A percentile compares a stretch with the other conserved stretches of the same genome.
Evolutionary conservation across 2,329 filamentous ascomycete species (phyloP).

Genomic region (Cladobotryum mycophilum): DNA sequence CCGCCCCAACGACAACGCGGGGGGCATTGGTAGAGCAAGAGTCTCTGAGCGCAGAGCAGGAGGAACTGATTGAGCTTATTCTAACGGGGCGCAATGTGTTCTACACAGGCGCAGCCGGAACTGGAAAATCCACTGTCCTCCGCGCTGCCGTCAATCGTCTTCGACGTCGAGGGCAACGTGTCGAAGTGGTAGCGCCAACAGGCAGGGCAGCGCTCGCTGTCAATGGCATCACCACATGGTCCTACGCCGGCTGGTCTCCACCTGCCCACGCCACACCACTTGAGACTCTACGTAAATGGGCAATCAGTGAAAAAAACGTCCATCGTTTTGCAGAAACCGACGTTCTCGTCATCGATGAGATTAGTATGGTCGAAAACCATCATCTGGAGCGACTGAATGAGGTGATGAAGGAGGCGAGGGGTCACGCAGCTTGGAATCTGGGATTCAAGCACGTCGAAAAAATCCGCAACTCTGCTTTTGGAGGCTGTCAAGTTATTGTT

Average conservation of each 20-base stretch:
- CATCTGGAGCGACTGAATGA: constrained; percentile 19
- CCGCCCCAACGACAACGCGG: no score
- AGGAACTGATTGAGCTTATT: constrained; percentile 36
- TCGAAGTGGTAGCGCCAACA: constrained; percentile 53
- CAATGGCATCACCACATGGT: constrained; percentile 49
- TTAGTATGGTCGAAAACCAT: constrained; percentile 57
- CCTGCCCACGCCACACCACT: constrained; percentile 12
- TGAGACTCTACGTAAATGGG: fast-evolving
- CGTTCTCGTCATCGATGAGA: constrained; percentile 58
- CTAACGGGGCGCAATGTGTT: constrained; percentile 51
- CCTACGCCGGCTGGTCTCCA: constrained; percentile 51
- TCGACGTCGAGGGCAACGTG: constrained; percentile 16
- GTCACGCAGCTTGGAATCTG: neutral
- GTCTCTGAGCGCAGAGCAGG: constrained; percentile 15
- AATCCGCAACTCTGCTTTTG: constrained; percentile 14
- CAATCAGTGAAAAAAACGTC: constrained; percentile 10
- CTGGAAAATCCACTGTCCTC: constrained; percentile 23
- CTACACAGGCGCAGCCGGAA: constrained; percentile 57
- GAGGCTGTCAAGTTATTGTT: constrained; percentile 21
- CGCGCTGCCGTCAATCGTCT: constrained; percentile 17
- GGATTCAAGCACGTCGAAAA: no score
- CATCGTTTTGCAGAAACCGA: constrained; percentile 38
- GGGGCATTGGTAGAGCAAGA: no score
- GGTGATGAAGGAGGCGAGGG: constrained; percentile 25
- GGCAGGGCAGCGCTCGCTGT: constrained; percentile 53